These are phyloP conservation scores for Penicillium sp. DNA, from an alignment of 2,329 filamentous ascomycete genomes.

Conservation along the genomic window DNA sequence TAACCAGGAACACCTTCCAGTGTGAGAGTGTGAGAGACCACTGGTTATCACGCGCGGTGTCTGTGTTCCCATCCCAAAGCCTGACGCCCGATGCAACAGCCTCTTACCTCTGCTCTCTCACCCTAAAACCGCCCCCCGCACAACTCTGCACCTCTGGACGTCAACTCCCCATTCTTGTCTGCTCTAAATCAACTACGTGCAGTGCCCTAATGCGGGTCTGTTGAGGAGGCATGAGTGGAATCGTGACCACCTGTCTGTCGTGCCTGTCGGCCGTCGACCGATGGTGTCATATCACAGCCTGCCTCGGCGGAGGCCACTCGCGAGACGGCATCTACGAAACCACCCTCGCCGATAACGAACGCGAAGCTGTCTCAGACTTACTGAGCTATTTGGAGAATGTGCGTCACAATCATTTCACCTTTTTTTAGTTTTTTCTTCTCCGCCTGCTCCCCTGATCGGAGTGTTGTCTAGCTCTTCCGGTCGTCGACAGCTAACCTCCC, in stretches of 20 bases:
- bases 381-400: conserved; percentile 97
- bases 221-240: conserved; percentile 37
- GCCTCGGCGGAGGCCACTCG: conserved; percentile 61
- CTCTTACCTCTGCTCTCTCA: conserved; percentile 15
- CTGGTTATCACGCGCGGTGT: conserved; percentile 30
- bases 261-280: conserved; percentile 43
- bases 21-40: no score
- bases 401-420: conserved; percentile 35
- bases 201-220: conserved; percentile 30
- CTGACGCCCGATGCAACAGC: conserved; percentile 15
- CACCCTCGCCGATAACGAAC: conserved; percentile 89
- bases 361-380: conserved; percentile 93
- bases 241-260: conserved; percentile 42
- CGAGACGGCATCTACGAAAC: conserved; percentile 81
- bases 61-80: conserved; percentile 24
- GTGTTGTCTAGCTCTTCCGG: neutral
- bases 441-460: conserved; percentile 19
- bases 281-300: conserved; percentile 46
- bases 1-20: neutral
- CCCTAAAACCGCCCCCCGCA: conserved; percentile 1
- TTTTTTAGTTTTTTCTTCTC: conserved; percentile 22
- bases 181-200: no score
- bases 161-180: conserved; percentile 2
- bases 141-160: no score
- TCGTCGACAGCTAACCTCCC: conserved; percentile 16